Evolutionary conservation across 2,329 filamentous ascomycete genomes (phyloP), one percentile per base, ranked within the genome.

Genomic region (Ophiostoma quercus): DNA sequence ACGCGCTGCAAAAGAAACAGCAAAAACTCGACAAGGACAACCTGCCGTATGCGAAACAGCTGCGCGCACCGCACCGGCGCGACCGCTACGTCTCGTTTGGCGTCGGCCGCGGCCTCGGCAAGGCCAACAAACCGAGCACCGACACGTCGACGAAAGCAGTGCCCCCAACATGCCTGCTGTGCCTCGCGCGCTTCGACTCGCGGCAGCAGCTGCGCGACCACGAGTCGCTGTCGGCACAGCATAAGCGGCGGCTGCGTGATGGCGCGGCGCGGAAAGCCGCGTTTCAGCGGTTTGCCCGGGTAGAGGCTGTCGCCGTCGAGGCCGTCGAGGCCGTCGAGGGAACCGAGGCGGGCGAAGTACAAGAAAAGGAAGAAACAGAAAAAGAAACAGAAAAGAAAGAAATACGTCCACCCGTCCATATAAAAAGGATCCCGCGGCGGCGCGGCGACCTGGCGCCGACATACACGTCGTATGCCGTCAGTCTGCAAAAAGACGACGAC

Each of bases 161-260:
- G 8, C 66, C 67, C 12, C 67, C 67, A 14, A 71, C 67, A 2
- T 90, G 87, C 75, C 84, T 88, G 68, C 79, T 89, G n/a, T 90
- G 87, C 75, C 83, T 84, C 75, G 82, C 84, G 34, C 81, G 85
- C 72, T 87, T 89, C 74, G 84, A 85, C 68, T 81, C 80, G 0
- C 78, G 82, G 7, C 82, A 76, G 68, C 68, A 72, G 43, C 75
- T 78, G 51, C 71, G 74, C 32, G 73, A 75, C 43, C 74, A 73
- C 66, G 76, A 76, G 43, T 73, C 76, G 9, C 72, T 75, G 51
- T 74, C 74, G 32, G 62, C 71, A 9, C 72, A 70, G 37, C 75
- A 78, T 70, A 71, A 75, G 22, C 67, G 66, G 51, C 67, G 62
- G 41, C 57, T 74, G 69, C 74, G 71, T 32, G 74, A 74, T 67